Conservation (phyloP, 768 basidiomycete species). For the Leccinum longicurvipes region DNA sequence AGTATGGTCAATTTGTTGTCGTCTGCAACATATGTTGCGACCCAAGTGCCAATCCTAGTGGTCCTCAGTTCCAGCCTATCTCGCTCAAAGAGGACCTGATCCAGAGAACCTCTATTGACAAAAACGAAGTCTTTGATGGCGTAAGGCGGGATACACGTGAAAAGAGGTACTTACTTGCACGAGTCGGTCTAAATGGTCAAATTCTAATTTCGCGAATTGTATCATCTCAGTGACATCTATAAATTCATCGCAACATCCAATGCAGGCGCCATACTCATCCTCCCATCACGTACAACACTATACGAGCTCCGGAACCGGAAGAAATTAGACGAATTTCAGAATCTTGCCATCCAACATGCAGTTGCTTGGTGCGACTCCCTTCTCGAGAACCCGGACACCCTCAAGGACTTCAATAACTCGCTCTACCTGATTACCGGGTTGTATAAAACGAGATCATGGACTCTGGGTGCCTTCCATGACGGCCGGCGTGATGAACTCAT, state of each 20-base stretch:
- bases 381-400: neutral
- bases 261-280: conserved; percentile 4
- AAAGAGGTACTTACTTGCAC: neutral
- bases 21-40: conserved; percentile 29
- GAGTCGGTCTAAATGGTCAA: no score
- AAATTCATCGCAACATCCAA: neutral
- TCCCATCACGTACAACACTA: conserved; percentile 1
- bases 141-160: neutral
- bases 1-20: conserved; percentile 26
- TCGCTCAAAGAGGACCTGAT: neutral
- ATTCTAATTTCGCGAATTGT: neutral
- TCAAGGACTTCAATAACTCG: neutral
- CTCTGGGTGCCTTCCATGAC: neutral
- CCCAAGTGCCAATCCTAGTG: neutral
- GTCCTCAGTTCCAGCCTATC: neutral
- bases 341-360: neutral
- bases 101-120: neutral
- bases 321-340: neutral
- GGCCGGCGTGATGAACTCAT: neutral
- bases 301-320: neutral
- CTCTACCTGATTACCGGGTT: conserved; percentile 7
- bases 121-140: neutral
- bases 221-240: neutral
- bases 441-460: neutral
- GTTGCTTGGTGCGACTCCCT: neutral